Evolutionary conservation across 352 stramenopile species (phyloP).

Genomic region (Pythium dissimile): DNA sequence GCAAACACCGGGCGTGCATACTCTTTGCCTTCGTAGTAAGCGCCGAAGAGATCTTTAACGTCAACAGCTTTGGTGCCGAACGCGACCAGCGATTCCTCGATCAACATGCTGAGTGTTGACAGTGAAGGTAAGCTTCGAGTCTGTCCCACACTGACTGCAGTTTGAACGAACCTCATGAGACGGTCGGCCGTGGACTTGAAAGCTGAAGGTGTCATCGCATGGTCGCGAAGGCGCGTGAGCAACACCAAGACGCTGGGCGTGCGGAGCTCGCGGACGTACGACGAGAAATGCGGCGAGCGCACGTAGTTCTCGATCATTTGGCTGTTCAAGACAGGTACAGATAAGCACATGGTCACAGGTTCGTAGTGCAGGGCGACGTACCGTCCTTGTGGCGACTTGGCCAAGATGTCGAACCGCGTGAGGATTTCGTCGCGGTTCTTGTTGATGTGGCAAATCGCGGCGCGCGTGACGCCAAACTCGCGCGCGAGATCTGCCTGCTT

Average conservation of each 20-base stretch:
- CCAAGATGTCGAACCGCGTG: conserved; percentile 52
- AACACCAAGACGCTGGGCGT: conserved; percentile 16
- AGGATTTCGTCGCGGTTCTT: conserved; percentile 73
- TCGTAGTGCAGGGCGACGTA: conserved; percentile 16
- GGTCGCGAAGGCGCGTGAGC: conserved; percentile 14
- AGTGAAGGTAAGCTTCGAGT: too few relatives aligned
- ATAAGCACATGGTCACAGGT: not conserved
- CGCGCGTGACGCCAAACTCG: conserved; percentile 62
- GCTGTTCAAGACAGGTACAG: conserved; percentile 8
- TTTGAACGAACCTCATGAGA: conserved; percentile 11
- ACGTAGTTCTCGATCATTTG: conserved; percentile 35
- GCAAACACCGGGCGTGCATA: conserved; percentile 7
- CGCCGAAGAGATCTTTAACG: conserved; percentile 5
- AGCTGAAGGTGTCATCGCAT: not conserved
- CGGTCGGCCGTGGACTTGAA: conserved; percentile 19
- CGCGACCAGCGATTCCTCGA: conserved; percentile 18
- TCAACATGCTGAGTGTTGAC: conserved; percentile 15
- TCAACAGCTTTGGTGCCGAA: conserved; percentile 19
- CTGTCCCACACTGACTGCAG: not conserved
- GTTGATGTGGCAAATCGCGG: conserved; percentile 76
- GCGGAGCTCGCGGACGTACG: conserved; percentile 40
- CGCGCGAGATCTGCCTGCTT: conserved; percentile 55
- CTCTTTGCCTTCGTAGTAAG: conserved; percentile 19
- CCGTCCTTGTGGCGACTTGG: conserved; percentile 53
- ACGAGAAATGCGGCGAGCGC: conserved; percentile 19